Evolutionary conservation across 768 basidiomycete genomes (phyloP).

Genomic region (Boletus fagicola): DNA sequence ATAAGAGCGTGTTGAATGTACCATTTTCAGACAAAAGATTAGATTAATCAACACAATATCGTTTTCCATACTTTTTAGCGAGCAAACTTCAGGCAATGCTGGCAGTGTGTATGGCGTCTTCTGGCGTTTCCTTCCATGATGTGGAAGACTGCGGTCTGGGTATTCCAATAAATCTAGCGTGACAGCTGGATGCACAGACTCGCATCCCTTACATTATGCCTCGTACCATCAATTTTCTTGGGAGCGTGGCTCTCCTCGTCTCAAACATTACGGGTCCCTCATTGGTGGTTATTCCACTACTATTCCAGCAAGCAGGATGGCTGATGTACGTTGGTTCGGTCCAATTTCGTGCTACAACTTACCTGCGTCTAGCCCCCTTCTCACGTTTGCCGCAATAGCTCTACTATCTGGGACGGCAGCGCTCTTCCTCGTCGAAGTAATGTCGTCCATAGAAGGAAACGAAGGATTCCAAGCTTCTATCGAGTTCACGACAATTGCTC

Average conservation of each 20-base stretch:
- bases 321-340: slow-evolving; percentile 17
- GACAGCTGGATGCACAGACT: neutral
- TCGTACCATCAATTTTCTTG: slow-evolving; percentile 21
- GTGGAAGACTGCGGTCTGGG: neutral
- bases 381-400: slow-evolving; percentile 18
- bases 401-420: slow-evolving; percentile 21
- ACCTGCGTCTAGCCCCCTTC: slow-evolving; percentile 12
- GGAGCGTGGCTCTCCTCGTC: slow-evolving; percentile 28
- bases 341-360: neutral
- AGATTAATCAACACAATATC: no score
- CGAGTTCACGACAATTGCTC: slow-evolving; percentile 27
- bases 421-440: slow-evolving; percentile 21
- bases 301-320: slow-evolving; percentile 30
- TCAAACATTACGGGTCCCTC: slow-evolving; percentile 27
- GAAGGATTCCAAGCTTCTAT: slow-evolving; percentile 23
- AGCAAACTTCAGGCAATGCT: no score
- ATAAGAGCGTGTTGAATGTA: no score
- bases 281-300: slow-evolving; percentile 19
- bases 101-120: neutral
- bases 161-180: neutral
- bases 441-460: slow-evolving; percentile 29
- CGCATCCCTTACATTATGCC: slow-evolving; percentile 13
- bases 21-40: no score
- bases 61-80: no score
- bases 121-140: neutral